These are phyloP conservation scores for Candida nitratophila DNA, from an alignment of 805 yeast species.

Conservation along the genomic window DNA sequence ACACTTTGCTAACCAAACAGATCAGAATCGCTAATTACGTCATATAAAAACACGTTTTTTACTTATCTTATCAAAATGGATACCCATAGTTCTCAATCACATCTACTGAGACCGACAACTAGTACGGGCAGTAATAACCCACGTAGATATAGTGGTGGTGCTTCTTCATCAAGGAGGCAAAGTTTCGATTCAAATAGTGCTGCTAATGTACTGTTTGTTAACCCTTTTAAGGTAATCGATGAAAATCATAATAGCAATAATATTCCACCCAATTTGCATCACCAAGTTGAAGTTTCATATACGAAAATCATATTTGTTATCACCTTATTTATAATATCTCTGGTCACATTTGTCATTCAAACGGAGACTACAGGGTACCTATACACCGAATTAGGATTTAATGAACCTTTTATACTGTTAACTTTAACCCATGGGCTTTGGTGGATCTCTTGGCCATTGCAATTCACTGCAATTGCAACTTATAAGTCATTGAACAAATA, in stretches of 20 bases:
- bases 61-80: neutral
- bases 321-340: slow-evolving; percentile 38
- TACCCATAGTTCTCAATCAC: neutral
- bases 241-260: neutral
- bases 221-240: neutral
- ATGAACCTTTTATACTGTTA: slow-evolving; percentile 65
- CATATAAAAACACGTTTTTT: neutral
- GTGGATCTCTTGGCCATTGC: slow-evolving; percentile 68
- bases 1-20: too few relatives aligned
- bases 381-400: slow-evolving; percentile 45
- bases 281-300: slow-evolving; percentile 20
- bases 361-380: slow-evolving; percentile 75
- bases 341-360: slow-evolving; percentile 64
- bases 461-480: slow-evolving; percentile 42
- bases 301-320: slow-evolving; percentile 38
- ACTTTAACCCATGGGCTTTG: slow-evolving; percentile 72
- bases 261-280: neutral
- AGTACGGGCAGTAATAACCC: neutral
- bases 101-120: neutral
- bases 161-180: neutral
- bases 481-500: slow-evolving; percentile 34
- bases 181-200: neutral
- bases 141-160: neutral
- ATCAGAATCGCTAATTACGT: too few relatives aligned
- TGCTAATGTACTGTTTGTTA: neutral